Evolutionary conservation across 1,284 basidiomycete genomes (phyloP).

Genomic region (Tilletiaria anomala): DNA sequence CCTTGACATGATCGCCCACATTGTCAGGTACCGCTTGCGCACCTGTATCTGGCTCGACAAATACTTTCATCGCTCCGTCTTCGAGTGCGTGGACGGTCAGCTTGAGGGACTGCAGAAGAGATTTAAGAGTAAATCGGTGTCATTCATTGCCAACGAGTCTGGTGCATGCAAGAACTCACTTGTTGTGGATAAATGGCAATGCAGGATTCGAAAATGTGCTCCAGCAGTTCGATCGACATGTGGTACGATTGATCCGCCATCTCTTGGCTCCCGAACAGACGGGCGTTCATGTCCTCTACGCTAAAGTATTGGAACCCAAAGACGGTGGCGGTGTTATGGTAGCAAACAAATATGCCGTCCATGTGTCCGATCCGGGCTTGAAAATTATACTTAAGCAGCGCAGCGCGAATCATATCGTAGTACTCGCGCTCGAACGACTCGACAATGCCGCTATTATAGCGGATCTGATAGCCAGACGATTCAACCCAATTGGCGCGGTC

Average conservation of each 20-base stretch:
- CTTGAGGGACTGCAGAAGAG: constrained; percentile 13
- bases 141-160: not conserved
- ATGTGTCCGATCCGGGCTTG: constrained; percentile 92
- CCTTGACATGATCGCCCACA: too few relatives aligned
- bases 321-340: constrained; percentile 75
- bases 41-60: too few relatives aligned
- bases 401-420: constrained; percentile 69
- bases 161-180: constrained; percentile 7
- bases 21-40: too few relatives aligned
- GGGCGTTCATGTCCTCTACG: constrained; percentile 70
- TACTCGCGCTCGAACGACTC: constrained; percentile 40
- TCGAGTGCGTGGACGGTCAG: constrained; percentile 16
- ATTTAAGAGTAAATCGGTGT: not conserved
- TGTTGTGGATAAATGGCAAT: constrained; percentile 53
- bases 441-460: constrained; percentile 20
- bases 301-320: constrained; percentile 93
- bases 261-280: constrained; percentile 54
- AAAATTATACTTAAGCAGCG: constrained; percentile 89
- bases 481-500: constrained; percentile 68
- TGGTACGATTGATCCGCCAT: constrained; percentile 63
- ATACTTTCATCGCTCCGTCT: constrained; percentile 13
- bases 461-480: constrained; percentile 36
- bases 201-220: constrained; percentile 54
- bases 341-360: constrained; percentile 90
- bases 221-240: constrained; percentile 60